Conservation (phyloP, 1,139 yeast genomes). For the Candida freyschussii region DNA sequence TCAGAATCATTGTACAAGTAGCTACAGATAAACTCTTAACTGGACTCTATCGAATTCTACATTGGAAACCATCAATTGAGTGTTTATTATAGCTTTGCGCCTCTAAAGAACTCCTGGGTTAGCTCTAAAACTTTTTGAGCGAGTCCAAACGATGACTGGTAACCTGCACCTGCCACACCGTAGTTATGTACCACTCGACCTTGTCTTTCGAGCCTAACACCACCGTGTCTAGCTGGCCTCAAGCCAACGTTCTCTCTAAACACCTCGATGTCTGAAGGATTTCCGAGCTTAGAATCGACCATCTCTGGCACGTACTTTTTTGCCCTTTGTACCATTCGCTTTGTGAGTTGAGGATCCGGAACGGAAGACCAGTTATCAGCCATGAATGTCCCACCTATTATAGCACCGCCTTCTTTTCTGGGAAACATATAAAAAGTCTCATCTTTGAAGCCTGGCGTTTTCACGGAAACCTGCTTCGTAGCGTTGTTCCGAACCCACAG, state of each 20-base stretch:
- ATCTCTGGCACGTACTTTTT: slow-evolving; percentile 49
- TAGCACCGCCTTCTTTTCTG: slow-evolving; percentile 52
- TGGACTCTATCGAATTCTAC: too few species aligned
- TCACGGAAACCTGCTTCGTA: slow-evolving; percentile 36
- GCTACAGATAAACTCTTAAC: too few species aligned
- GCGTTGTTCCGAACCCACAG: slow-evolving; percentile 30
- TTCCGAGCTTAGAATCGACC: slow-evolving; percentile 31
- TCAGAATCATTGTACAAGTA: too few species aligned
- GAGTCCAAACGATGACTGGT: slow-evolving; percentile 63
- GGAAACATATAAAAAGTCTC: slow-evolving; percentile 31
- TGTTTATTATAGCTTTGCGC: slow-evolving; percentile 16
- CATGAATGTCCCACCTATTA: slow-evolving; percentile 63
- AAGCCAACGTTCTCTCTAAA: slow-evolving; percentile 61
- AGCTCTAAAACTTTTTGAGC: slow-evolving; percentile 40
- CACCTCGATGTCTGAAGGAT: slow-evolving; percentile 33
- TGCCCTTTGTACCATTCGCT: slow-evolving; percentile 42
- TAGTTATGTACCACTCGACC: slow-evolving; percentile 52
- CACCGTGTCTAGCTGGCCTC: slow-evolving; percentile 62
- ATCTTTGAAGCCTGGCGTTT: slow-evolving; percentile 30
- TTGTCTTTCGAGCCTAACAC: slow-evolving; percentile 47
- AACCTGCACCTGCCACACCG: slow-evolving; percentile 73
- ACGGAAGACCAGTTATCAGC: slow-evolving; percentile 27
- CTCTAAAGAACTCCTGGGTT: slow-evolving; percentile 16
- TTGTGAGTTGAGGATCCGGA: slow-evolving; percentile 42
- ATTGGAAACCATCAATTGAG: too few species aligned